phyloP scores from a whole-genome alignment of 768 basidiomycete species.

The Macrolepiota albuminosa region DNA sequence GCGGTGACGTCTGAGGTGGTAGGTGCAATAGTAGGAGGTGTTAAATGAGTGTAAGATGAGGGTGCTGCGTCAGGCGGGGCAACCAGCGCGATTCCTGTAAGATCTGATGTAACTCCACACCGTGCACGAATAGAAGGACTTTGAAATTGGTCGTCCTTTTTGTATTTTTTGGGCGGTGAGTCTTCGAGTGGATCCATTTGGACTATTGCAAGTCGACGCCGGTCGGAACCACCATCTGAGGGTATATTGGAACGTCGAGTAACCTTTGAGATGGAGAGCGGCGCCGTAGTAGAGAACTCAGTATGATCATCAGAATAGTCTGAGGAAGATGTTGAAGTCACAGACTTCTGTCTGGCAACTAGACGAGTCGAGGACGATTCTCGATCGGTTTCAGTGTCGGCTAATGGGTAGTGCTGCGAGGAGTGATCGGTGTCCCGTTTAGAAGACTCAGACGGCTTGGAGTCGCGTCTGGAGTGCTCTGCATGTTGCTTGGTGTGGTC shows the following conservation, averaged over 20 bases:
- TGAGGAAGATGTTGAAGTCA: conserved; percentile 39
- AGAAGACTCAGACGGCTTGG: conserved; percentile 6
- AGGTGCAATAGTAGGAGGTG: conserved; percentile 49
- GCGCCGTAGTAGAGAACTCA: conserved; percentile 15
- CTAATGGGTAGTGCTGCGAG: conserved; percentile 43
- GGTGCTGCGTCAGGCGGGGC: conserved; percentile 68
- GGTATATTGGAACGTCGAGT: conserved; percentile 46
- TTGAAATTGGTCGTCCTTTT: conserved; percentile 22
- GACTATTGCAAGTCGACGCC: conserved; percentile 63
- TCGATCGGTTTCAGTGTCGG: conserved; percentile 27
- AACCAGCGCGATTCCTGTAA: conserved; percentile 58
- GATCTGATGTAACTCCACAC: conserved; percentile 33
- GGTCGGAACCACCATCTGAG: conserved; percentile 57
- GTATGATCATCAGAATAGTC: conserved; percentile 46
- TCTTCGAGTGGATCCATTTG: conserved; percentile 45
- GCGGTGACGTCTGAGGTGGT: conserved; percentile 18
- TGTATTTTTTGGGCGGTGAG: conserved; percentile 19
- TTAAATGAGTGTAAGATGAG: conserved; percentile 45
- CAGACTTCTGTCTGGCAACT: conserved; percentile 25
- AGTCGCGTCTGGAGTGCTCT: conserved; percentile 11
- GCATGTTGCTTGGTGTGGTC: conserved; percentile 8
- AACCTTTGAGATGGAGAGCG: conserved; percentile 22
- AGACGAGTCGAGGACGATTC: conserved; percentile 15
- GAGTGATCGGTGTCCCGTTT: conserved; percentile 15
- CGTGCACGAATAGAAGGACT: conserved; percentile 31